phyloP scores from a whole-genome alignment of 768 basidiomycete species.

The Xerocomellus chrysenteron region DNA sequence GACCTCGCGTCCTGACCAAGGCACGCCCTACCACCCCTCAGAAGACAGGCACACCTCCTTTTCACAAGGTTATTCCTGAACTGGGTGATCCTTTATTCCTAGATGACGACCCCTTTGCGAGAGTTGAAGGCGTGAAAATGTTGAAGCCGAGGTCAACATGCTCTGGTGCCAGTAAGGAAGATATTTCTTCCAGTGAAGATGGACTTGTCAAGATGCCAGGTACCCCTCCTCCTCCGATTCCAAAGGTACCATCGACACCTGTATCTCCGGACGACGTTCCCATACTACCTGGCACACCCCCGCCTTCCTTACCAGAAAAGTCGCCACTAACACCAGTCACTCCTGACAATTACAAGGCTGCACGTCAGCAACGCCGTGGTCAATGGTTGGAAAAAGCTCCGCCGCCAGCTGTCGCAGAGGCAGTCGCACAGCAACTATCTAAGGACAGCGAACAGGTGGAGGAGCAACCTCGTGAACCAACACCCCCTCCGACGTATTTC shows the following conservation, averaged over 20 bases:
- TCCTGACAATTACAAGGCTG: constrained; percentile 40
- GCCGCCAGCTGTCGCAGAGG: constrained; percentile 36
- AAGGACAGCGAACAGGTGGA: constrained; percentile 9
- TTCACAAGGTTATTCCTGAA: constrained; percentile 6
- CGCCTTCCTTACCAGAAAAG: neutral
- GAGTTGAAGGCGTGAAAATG: constrained; percentile 51
- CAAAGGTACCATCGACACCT: neutral
- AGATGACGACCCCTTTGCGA: constrained; percentile 50
- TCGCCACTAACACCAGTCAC: constrained; percentile 20
- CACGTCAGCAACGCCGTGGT: constrained; percentile 42
- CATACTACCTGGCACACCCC: neutral
- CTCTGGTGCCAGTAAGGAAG: constrained; percentile 4
- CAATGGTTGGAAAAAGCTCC: constrained; percentile 40
- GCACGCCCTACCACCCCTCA: constrained; percentile 35
- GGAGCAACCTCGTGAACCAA: constrained; percentile 20
- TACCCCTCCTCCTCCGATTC: neutral
- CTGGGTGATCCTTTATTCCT: constrained; percentile 27
- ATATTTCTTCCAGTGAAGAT: constrained; percentile 4
- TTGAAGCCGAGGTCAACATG: constrained; percentile 25
- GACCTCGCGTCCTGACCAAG: constrained; percentile 31
- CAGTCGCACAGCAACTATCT: constrained; percentile 25
- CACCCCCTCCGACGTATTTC: constrained; percentile 37
- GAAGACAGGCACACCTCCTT: constrained; percentile 13
- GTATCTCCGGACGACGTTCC: neutral
- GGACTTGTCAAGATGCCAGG: constrained; percentile 2